Base-by-base conservation (phyloP, 768 basidiomycete genomes). In the Candolleomyces aberdarensis region DNA sequence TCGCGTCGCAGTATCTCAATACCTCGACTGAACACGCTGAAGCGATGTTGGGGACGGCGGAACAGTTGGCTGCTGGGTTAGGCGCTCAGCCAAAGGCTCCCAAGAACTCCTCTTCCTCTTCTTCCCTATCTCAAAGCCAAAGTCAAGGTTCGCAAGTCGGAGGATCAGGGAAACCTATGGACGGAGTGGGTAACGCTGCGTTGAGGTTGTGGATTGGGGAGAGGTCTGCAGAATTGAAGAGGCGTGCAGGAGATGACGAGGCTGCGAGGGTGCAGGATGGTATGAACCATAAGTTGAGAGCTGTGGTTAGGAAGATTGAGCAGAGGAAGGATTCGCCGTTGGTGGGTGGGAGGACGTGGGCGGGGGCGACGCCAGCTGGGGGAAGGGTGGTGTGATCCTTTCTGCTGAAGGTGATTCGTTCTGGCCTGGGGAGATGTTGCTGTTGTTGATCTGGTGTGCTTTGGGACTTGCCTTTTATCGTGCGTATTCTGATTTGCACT, bases 121-220 rank as follows among this genome's bases (percentile, higher is more conserved):
- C 36, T 11, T 62, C 46, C 56, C 65, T 54, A 46, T 44, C n/a
- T 15, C 56, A 60, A 19, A 26, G n/a, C 31, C 20, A 55, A 46
- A 32, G 40, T 22, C 20, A 57, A 40, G 48, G 57, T 19, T n/a
- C 26, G 53, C 10, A 55, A 56, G 36, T 39, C 22, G 10, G 20
- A 41, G 29, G 41, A 48, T 19, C 41, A 32, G 58, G 20, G 41
- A 44, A n/a, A 39, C 9, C 8, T 66, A 64, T 44, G 11, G 75
- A 79, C 53, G 68, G 69, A 2, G 66, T 84, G 19, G 89, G 89
- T 5, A 90, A 89, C 59, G 87, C 82, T 3, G 81, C 83, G 40
- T 68, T 91, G 67, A 75, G 89, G 20, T 67, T 89, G 53, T 91
- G 91, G 91, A 83, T 87, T 11, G 89, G 89, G 6, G 85, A 91